These are phyloP conservation scores for Benincasa hispida DNA, from an alignment of 306 rosid species.

Conservation along the genomic window DNA sequence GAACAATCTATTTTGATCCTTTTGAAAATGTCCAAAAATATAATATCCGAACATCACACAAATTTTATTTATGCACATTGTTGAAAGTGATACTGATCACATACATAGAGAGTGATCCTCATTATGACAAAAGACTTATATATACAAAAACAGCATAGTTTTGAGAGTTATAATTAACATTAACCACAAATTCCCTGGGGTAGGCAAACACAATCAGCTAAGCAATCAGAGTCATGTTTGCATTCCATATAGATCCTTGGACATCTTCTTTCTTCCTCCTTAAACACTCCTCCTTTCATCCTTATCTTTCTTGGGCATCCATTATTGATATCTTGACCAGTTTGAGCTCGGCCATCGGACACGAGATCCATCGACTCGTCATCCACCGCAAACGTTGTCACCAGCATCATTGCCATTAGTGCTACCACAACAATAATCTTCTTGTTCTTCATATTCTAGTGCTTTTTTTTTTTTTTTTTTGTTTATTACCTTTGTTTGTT, in stretches of 20 bases:
- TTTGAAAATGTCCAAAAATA: too few species aligned
- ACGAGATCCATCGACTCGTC: neutral
- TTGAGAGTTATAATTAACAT: neutral
- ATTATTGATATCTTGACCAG: neutral
- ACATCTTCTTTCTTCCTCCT: neutral
- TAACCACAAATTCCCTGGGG: neutral
- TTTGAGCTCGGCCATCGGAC: neutral
- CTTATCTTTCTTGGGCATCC: neutral
- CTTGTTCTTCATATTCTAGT: neutral
- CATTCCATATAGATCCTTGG: neutral
- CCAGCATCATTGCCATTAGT: neutral
- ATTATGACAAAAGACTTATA: neutral
- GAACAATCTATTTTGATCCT: too few species aligned
- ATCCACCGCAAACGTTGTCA: neutral
- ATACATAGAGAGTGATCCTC: neutral
- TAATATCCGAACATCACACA: neutral
- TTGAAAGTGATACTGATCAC: neutral
- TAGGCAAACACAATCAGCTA: neutral
- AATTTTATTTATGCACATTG: neutral
- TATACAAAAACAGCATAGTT: neutral
- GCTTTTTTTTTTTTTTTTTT: neutral
- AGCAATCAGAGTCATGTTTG: neutral
- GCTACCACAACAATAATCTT: neutral
- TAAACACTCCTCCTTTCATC: neutral
- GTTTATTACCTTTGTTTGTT: neutral